Conservation (phyloP, 176 grass and related monocot genomes). For the Stipa capillata region DNA sequence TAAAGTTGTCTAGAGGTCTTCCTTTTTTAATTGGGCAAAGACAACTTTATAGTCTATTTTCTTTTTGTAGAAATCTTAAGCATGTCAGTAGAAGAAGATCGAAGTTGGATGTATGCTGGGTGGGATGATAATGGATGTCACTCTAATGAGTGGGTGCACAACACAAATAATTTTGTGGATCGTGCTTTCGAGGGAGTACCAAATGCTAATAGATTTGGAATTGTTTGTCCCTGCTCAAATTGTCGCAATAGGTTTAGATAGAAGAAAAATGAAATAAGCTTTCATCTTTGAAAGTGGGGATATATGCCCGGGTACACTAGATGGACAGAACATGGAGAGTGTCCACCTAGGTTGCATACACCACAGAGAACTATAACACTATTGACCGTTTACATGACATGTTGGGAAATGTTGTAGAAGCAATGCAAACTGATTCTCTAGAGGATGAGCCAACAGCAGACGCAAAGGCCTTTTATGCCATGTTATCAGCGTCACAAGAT, state of each 20-base stretch:
- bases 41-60: too few species aligned
- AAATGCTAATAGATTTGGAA: too few species aligned
- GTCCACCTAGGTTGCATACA: not conserved
- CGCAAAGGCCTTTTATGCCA: not conserved
- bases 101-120: too few species aligned
- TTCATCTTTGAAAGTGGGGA: not conserved
- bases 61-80: too few species aligned
- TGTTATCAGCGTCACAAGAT: not conserved
- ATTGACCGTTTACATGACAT: not conserved
- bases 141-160: too few species aligned
- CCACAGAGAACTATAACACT: not conserved
- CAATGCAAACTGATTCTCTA: not conserved
- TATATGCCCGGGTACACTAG: too few species aligned
- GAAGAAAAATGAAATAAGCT: not conserved
- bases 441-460: not conserved
- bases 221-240: not conserved
- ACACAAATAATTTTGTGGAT: too few species aligned
- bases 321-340: not conserved
- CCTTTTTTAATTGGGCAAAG: too few species aligned
- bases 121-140: too few species aligned
- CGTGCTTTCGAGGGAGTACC: too few species aligned
- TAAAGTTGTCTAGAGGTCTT: too few species aligned
- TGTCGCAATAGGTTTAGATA: not conserved
- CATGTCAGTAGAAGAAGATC: too few species aligned
- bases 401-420: not conserved